Evolutionary conservation across 2,329 filamentous ascomycete species (phyloP), one percentile per base, ranked within the genome.

Genomic region (Botryotinia convoluta): DNA sequence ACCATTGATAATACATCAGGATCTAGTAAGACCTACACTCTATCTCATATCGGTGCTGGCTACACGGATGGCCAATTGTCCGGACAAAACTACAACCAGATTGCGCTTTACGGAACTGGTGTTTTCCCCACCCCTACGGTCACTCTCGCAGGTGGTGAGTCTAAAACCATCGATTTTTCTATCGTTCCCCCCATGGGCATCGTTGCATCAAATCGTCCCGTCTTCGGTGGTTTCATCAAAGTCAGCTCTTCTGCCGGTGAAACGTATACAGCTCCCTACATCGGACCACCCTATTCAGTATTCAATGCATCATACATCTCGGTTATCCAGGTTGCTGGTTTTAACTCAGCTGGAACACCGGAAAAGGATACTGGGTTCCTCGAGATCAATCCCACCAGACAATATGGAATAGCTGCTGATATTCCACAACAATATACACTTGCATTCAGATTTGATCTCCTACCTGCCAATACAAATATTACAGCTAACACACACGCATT

Each of bases 141-240:
- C 6, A 77, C 74, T 45, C 48, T 81, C 16, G 44, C 68, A 10
- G 60, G 76, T 32, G 77, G 77, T 2, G 48, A 76, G 29, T 75
- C 74, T n/a, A 44, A 65, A 5, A 72, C 69, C 10, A 72, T 80
- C 4, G 59, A 74, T 1, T 73, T 79, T 20, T 72, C 77, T 10
- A 48, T 79, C 48, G 64, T 69, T 5, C 76, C 78, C 10, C 76
- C 72, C 18, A 59, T 72, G 0, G 76, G 57, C 3, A 67, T 79
- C 37, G 73, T 74, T 26, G 74, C 77, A 29, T 72, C 74, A 1
- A 74, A 75, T 39, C 70, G 72, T 37, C 79, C 79, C 1, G 77
- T 80, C 9, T 80, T 78, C 45, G 73, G 76, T 16, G 79, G 79
- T 8, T 80, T 75, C 72, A 73, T 80, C 35, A 75, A 74, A 59